phyloP scores from a whole-genome alignment of 805 yeast genomes.

The Priceomyces fermenticarens region DNA sequence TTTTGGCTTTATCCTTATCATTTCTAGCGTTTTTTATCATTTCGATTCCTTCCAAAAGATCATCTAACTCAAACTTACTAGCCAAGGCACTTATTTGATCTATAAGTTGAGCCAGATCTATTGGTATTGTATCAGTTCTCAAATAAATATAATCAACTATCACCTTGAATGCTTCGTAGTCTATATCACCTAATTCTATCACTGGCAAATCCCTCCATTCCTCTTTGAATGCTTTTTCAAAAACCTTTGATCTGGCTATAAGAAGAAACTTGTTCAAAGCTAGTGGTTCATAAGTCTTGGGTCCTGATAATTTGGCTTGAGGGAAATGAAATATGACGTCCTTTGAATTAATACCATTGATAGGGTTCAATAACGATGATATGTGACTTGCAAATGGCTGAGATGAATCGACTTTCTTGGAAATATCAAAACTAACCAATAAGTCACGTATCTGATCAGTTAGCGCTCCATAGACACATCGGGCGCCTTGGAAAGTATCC shows the following conservation, averaged over 20 bases:
- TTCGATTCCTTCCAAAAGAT: conserved; percentile 33
- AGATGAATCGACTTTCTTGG: conserved; percentile 61
- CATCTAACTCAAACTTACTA: conserved; percentile 27
- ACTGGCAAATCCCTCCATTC: conserved; percentile 17
- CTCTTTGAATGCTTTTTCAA: conserved; percentile 18
- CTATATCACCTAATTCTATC: conserved; percentile 16
- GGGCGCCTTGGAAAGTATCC: conserved; percentile 78
- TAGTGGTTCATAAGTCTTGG: conserved; percentile 12
- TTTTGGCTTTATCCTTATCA: conserved; percentile 21
- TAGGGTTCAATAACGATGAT: conserved; percentile 41
- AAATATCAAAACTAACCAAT: conserved; percentile 58
- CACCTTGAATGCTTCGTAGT: conserved; percentile 17
- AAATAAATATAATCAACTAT: conserved; percentile 30
- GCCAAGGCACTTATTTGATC: conserved; percentile 28
- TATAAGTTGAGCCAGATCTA: conserved; percentile 14
- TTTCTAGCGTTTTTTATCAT: conserved; percentile 19
- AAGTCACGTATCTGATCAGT: conserved; percentile 62
- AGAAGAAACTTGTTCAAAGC: conserved; percentile 26
- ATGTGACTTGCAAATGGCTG: conserved; percentile 76
- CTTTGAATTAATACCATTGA: conserved; percentile 19
- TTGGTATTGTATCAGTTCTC: conserved; percentile 28
- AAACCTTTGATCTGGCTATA: conserved; percentile 34
- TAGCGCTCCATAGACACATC: conserved; percentile 74
- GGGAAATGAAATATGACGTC: conserved; percentile 31
- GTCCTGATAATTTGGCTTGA: conserved; percentile 11